phyloP scores from a whole-genome alignment of 345 rosid species.

The Murraya koenigii region DNA sequence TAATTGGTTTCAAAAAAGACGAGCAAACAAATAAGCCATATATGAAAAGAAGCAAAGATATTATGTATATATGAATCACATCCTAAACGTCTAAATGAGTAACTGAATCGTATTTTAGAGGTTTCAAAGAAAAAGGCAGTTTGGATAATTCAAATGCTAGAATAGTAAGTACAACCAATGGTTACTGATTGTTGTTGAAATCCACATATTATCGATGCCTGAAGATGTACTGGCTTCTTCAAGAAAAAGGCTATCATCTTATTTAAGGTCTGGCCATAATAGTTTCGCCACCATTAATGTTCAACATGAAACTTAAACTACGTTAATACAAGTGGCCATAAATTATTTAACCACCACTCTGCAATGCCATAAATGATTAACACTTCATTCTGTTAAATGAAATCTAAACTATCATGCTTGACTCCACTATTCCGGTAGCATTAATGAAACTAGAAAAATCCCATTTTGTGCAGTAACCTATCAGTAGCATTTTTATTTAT shows the following conservation, averaged over 20 bases:
- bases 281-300: neutral
- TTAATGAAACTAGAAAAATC: no score
- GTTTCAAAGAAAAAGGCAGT: neutral
- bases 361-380: neutral
- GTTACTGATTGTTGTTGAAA: neutral
- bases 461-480: neutral
- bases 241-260: neutral
- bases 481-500: neutral
- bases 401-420: neutral
- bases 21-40: neutral
- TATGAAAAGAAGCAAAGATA: neutral
- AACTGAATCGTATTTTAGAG: no score
- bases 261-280: neutral
- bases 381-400: neutral
- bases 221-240: neutral
- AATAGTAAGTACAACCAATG: neutral
- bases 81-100: neutral
- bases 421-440: neutral
- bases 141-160: neutral
- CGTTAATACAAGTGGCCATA: neutral
- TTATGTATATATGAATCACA: neutral
- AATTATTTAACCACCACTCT: neutral
- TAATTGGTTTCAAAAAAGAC: neutral
- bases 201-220: neutral
- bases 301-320: neutral